Evolutionary conservation across 1,284 basidiomycete species (phyloP).

Genomic region (Leccinum insolens): DNA sequence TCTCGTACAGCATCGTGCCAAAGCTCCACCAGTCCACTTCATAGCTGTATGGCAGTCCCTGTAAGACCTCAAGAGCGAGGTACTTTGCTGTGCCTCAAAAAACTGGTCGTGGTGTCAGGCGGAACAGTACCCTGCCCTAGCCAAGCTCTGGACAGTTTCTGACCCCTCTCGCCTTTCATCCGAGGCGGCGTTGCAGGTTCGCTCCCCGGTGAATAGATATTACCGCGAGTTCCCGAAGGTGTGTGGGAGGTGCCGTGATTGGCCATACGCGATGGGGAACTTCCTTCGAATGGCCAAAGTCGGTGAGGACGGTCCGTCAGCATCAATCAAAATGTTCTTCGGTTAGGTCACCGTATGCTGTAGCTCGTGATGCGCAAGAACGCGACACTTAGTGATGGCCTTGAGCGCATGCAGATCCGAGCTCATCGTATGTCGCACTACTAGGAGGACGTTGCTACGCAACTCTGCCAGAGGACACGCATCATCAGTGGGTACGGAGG

Average conservation of each 20-base stretch:
- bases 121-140: constrained; percentile 50
- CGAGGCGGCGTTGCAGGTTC: constrained; percentile 64
- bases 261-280: constrained; percentile 61
- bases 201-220: constrained; percentile 53
- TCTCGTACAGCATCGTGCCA: constrained; percentile 96
- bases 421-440: constrained; percentile 74
- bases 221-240: constrained; percentile 52
- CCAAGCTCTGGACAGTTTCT: constrained; percentile 56
- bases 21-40: constrained; percentile 99
- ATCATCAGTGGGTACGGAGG: constrained; percentile 56
- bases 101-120: constrained; percentile 71
- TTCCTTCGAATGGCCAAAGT: constrained; percentile 92
- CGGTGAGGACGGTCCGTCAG: constrained; percentile 91
- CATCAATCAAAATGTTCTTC: constrained; percentile 93
- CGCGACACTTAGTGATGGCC: constrained; percentile 95
- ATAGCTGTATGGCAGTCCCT: constrained; percentile 89
- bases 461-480: constrained; percentile 93
- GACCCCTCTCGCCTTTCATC: constrained; percentile 64
- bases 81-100: constrained; percentile 95
- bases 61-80: constrained; percentile 92
- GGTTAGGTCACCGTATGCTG: constrained; percentile 98
- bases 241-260: constrained; percentile 54
- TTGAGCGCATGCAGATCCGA: constrained; percentile 87
- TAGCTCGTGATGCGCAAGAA: constrained; percentile 92
- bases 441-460: constrained; percentile 88